These are phyloP conservation scores for Penicillium italicum DNA, from an alignment of 2,329 filamentous ascomycete species.

Conservation along the genomic window DNA sequence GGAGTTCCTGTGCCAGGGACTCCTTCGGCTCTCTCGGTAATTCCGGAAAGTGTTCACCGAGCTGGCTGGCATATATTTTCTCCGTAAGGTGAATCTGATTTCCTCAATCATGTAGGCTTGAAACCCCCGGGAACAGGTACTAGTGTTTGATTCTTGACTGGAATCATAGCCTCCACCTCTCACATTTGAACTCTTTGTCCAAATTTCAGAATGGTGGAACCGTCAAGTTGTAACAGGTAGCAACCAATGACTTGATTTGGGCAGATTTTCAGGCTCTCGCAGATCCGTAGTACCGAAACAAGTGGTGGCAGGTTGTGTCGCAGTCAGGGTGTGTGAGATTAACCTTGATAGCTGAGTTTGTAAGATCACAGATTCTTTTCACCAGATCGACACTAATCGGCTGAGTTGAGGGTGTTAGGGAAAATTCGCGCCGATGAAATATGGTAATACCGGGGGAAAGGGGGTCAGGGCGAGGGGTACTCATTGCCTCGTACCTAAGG, in stretches of 20 bases:
- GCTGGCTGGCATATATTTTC: not conserved
- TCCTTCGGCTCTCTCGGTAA: not conserved
- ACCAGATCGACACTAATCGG: not conserved
- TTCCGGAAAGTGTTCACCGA: not conserved
- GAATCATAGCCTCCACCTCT: not conserved
- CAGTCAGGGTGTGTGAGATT: not conserved
- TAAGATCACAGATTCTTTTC: not conserved
- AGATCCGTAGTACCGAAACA: not conserved
- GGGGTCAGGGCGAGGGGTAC: too few species aligned
- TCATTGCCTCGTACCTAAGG: not conserved
- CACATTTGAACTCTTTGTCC: not conserved
- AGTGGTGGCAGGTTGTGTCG: not conserved
- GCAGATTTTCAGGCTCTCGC: not conserved
- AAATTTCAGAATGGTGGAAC: not conserved
- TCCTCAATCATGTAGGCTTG: not conserved
- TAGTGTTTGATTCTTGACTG: not conserved
- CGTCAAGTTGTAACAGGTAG: not conserved
- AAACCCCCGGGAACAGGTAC: not conserved
- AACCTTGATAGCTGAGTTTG: not conserved
- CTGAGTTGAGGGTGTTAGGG: not conserved
- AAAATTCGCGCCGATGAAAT: not conserved
- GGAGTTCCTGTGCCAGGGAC: not conserved
- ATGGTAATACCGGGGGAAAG: not conserved
- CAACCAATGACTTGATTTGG: not conserved
- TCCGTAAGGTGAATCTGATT: not conserved